Base-by-base conservation (phyloP, 805 yeast genomes). In the Monosporozyma yasuniensis region DNA sequence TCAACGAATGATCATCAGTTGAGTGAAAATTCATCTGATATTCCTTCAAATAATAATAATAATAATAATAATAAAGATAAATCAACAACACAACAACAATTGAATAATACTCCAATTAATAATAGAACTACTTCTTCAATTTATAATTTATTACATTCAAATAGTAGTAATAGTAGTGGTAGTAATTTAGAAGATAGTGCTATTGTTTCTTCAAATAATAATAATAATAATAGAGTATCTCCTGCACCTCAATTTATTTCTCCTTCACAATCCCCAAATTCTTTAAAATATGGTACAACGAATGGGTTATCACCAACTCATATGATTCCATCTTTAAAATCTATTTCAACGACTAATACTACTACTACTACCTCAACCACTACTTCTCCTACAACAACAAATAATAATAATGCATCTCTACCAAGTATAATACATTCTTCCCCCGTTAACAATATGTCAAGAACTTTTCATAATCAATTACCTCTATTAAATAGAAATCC, bases 121-220 rank as follows among this genome's bases (percentile, higher is more conserved):
- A 50, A 47, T 35, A 49, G 56, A 35, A 38, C 50, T 7, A 47
- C 56, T 3, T 55, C 58, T 1, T 53, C 58, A 3, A 54, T 55
- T 8, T 55, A 55, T 37, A 47, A 52, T 35, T 42, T 55, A 23
- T 37, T 55, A 18, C 58, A 55, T 34, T 45, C 52, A 38, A 42
- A 46, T 21, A 21, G 27, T 37, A 43, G 42, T 22, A 28, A 23
- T 47, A 41, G 22, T 27, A 35, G 21, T 39, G 19, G 16, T 42
- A 27, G 30, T 23, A 30, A 32, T 44, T 18, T 48, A 23, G 47
- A 34, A n/a, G 28, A 28, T 34, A 32, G 46, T 25, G 30, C 42
- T 41, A 42, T 45, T 19, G n/a, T n/a, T n/a, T 18, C 46, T n/a
- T 14, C 42, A 25, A 35, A 42, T 27, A 44, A 46, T 12, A 25